A percentile compares a stretch with the other conserved stretches of the same genome.
These are phyloP conservation scores for Davidsoniella virescens DNA, from an alignment of 2,329 filamentous ascomycete genomes.

Conservation along the genomic window DNA sequence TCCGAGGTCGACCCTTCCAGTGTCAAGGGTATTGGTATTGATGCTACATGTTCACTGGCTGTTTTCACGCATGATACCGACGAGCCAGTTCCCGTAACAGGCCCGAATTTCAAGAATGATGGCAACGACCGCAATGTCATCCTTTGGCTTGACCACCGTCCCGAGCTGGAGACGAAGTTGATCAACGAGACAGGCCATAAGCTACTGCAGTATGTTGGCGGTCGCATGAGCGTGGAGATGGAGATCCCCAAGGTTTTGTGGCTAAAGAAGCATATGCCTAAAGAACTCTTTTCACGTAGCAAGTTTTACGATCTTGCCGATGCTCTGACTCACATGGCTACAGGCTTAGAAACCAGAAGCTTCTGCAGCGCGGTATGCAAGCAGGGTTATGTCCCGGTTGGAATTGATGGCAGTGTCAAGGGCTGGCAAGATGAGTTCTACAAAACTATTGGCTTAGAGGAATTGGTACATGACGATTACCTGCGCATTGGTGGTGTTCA, in stretches of 20 bases:
- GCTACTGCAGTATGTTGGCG: constrained; percentile 86
- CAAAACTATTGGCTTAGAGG: constrained; percentile 67
- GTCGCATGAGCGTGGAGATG: constrained; percentile 99
- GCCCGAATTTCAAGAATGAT: constrained; percentile 60
- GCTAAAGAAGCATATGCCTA: constrained; percentile 96
- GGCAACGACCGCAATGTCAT: constrained; percentile 87
- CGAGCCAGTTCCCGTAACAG: constrained; percentile 80
- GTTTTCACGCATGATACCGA: constrained; percentile 83
- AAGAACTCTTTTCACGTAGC: constrained; percentile 76
- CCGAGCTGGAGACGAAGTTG: constrained; percentile 74
- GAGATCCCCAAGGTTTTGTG: constrained; percentile 96
- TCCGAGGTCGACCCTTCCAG: constrained; percentile 58
- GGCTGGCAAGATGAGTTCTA: constrained; percentile 97
- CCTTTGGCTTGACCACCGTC: constrained; percentile 91
- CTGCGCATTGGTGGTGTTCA: constrained; percentile 88
- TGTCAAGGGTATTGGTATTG: constrained; percentile 86
- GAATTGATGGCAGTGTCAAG: constrained; percentile 91
- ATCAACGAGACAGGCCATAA: constrained; percentile 91
- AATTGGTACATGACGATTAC: constrained; percentile 73
- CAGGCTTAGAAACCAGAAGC: constrained; percentile 77
- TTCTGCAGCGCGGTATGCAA: constrained; percentile 96
- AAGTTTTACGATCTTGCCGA: constrained; percentile 95
- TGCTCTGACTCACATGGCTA: constrained; percentile 85
- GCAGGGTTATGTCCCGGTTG: constrained; percentile 92
- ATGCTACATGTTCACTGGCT: constrained; percentile 92